A percentile compares a stretch with the other conserved stretches of the same genome.
phyloP scores from a whole-genome alignment of 495 filamentous ascomycete species.

The Penicillium fimorum region DNA sequence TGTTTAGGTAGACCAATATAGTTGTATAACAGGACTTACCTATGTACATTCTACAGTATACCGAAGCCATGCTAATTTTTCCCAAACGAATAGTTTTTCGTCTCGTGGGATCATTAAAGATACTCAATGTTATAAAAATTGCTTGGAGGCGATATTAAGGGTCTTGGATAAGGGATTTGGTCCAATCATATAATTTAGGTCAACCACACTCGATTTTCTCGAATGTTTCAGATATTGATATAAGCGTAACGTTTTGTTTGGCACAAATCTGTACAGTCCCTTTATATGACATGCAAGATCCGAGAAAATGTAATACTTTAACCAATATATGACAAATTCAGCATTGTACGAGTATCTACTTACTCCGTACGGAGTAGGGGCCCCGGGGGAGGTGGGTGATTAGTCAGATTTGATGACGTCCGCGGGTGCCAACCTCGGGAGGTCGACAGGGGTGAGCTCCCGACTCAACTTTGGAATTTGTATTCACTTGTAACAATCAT shows the following conservation, averaged over 20 bases:
- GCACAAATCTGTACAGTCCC: neutral
- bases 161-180: neutral
- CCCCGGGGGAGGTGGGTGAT: neutral
- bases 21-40: neutral
- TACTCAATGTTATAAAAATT: neutral
- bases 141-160: no score
- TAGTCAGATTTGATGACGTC: neutral
- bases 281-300: neutral
- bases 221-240: neutral
- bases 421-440: no score
- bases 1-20: neutral
- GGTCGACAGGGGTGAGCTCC: no score
- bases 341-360: no score
- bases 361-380: no score
- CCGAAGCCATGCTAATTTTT: no score
- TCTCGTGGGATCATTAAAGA: neutral
- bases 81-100: neutral
- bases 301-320: neutral
- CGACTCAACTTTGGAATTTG: neutral
- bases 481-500: slow-evolving; percentile 5
- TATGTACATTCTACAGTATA: neutral
- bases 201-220: neutral
- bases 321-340: no score
- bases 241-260: neutral
- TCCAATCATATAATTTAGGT: neutral